Base-by-base conservation (phyloP, 192 early-diverging fungal genomes). In the Linnemannia elongata region DNA sequence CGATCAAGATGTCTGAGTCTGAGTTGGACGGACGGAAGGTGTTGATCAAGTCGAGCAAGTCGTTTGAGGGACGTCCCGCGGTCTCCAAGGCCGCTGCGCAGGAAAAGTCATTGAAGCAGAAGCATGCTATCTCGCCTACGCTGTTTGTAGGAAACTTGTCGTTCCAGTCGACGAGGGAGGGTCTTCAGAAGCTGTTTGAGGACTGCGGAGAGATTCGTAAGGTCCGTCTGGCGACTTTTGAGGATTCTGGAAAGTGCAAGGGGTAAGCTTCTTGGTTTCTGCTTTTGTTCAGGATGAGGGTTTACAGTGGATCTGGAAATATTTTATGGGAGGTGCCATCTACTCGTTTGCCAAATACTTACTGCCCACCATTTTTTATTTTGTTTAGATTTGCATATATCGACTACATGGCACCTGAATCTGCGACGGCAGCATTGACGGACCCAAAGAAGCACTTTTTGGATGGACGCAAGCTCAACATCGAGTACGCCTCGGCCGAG, bases 201-300 rank as follows among this genome's bases (percentile, higher is more conserved):
- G 88, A 88, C 71, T 93, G 89, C 70, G 95, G 94, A 44, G 88
- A 92, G 78, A 92, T 96, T 41, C 89, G 92, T 24, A 92, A 92
- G n/a, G 93, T 96, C 20, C 89, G 94, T 24, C 76, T 96, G 73
- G 94, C 93, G 2, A 94, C 94, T 1, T 96, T 96, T 74, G 92
- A 96, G 78, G 95, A 96, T 77, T 91, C 91, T 66, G 93, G 94
- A 78, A 95, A 94, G 81, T 95, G 94, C 91, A 95, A 94, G 89
- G 95, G 95, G 92, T 92, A 89, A 87, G 74, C 8, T 42, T 18
- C 42, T 22, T 33, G 12, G 0, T 66, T 9, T 6, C 24, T 10
- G 30, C 33, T n/a, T 73, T n/a, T 68, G 10, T 15, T 69, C 18
- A 24, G 20, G 22, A 39, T 52, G 13, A 71, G 20, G 44, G 72